Evolutionary conservation across 495 filamentous ascomycete genomes (phyloP).

Genomic region (Penicillium lividum): DNA sequence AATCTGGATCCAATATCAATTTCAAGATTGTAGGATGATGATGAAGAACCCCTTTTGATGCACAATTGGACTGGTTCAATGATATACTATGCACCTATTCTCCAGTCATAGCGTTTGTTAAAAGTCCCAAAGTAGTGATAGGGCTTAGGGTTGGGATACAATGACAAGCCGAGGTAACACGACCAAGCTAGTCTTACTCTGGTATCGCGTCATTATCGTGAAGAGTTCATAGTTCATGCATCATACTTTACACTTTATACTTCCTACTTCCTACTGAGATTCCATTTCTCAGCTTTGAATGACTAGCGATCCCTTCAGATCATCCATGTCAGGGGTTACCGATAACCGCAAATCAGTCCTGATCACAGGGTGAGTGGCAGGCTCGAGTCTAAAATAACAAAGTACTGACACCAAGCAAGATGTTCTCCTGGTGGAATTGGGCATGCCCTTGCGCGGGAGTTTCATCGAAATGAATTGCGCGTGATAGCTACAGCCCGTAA

Average conservation of each 20-base stretch:
- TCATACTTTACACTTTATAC: not conserved
- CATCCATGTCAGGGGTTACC: constrained; percentile 23
- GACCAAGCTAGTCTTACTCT: constrained; percentile 3
- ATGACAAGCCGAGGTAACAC: constrained; percentile 16
- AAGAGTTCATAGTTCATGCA: not conserved
- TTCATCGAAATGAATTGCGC: constrained; percentile 49
- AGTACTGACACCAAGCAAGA: constrained; percentile 24
- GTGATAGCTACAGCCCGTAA: constrained; percentile 61
- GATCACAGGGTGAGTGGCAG: constrained; percentile 45
- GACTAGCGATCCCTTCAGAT: not conserved
- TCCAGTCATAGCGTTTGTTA: not conserved
- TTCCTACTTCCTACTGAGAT: too few relatives aligned
- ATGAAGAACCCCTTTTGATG: too few relatives aligned
- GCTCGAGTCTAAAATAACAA: not conserved
- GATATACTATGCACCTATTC: too few relatives aligned
- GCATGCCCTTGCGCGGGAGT: constrained; percentile 57
- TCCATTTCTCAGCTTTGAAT: too few relatives aligned
- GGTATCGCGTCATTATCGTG: not conserved
- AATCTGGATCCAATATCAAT: not conserved
- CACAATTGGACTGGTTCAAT: too few relatives aligned
- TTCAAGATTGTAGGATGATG: too few relatives aligned
- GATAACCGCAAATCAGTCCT: constrained; percentile 46
- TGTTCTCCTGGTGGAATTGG: constrained; percentile 61
- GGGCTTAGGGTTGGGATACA: constrained; percentile 21
- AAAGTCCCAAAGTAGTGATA: constrained; percentile 15